Evolutionary conservation across 805 yeast genomes (phyloP).

Genomic region (Saccharomycopsis fibuligera): DNA sequence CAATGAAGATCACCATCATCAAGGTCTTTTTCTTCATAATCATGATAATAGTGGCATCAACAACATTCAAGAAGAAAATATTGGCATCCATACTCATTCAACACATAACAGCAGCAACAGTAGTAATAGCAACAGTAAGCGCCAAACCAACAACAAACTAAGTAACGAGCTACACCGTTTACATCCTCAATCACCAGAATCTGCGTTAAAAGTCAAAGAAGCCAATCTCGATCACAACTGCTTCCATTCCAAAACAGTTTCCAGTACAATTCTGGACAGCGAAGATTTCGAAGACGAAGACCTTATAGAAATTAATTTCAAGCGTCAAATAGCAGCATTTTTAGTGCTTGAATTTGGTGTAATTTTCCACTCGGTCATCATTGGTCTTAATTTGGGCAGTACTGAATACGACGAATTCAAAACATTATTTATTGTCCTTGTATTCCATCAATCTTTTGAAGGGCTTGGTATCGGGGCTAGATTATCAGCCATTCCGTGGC

Average conservation of each 20-base stretch:
- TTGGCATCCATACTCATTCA: not conserved
- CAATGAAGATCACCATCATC: not conserved
- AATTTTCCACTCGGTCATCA: conserved; percentile 67
- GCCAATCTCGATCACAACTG: too few species aligned
- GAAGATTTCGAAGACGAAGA: too few species aligned
- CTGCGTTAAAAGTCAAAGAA: too few species aligned
- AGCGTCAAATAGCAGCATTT: conserved; percentile 36
- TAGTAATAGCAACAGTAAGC: not conserved
- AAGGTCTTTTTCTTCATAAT: not conserved
- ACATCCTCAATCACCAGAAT: not conserved
- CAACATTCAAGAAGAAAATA: too few species aligned
- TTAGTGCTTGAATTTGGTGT: conserved; percentile 69
- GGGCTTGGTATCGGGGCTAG: conserved; percentile 76
- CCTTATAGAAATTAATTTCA: not conserved
- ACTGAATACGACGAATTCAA: conserved; percentile 60
- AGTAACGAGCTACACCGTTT: too few species aligned
- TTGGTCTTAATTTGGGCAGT: conserved; percentile 54
- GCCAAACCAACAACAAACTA: too few species aligned
- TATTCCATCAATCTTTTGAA: conserved; percentile 74
- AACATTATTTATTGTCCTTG: conserved; percentile 55
- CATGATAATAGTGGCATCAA: too few species aligned
- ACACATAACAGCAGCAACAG: not conserved
- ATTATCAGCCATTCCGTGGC: conserved; percentile 53
- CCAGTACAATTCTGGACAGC: too few species aligned
- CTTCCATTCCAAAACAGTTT: too few species aligned